These are phyloP conservation scores for Domatiomyces catenatus DNA, from an alignment of 2,329 filamentous ascomycete species.

Conservation along the genomic window DNA sequence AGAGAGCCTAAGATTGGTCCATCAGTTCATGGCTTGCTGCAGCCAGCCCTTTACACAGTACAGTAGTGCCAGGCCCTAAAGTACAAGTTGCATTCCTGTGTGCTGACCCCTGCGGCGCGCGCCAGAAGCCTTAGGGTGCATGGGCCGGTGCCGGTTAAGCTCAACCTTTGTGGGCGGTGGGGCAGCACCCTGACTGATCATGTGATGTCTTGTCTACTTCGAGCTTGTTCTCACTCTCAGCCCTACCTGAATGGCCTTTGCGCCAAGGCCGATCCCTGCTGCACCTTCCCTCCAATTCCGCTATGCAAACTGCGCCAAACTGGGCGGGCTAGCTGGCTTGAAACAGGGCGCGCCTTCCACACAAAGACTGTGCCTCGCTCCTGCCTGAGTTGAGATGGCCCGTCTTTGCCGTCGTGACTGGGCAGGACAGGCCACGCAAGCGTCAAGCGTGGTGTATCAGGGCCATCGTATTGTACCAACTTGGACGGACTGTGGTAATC, in stretches of 20 bases:
- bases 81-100: background rate
- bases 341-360: background rate
- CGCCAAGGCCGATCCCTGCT: background rate
- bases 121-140: background rate
- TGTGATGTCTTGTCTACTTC: background rate
- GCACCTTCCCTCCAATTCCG: background rate
- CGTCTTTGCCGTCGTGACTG: background rate
- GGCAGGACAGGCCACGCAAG: background rate
- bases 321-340: background rate
- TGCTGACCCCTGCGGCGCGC: background rate
- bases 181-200: background rate
- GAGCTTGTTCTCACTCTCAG: background rate
- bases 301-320: background rate
- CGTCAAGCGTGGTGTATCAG: background rate
- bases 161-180: background rate
- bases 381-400: no score
- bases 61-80: background rate
- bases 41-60: background rate
- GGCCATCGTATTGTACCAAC: background rate
- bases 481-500: background rate
- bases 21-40: background rate
- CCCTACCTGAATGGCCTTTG: background rate
- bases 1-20: background rate
- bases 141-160: background rate
- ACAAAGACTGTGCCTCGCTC: background rate